phyloP scores from a whole-genome alignment of 2,329 filamentous ascomycete genomes.

The Xylariaceae sp. region DNA sequence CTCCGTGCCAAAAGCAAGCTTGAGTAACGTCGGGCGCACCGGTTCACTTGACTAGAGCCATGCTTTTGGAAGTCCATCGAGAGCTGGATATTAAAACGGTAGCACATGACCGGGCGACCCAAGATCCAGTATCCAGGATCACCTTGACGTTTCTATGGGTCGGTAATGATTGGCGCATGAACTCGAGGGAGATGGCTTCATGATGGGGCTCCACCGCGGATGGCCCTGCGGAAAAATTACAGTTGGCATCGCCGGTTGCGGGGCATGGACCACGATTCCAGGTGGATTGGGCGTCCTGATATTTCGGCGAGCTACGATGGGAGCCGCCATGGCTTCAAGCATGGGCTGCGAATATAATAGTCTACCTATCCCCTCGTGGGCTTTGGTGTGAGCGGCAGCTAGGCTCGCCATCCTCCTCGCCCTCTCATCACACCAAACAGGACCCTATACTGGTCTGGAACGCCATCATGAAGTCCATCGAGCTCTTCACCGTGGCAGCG shows the following conservation, averaged over 20 bases:
- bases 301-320: not conserved
- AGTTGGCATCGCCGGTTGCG: not conserved
- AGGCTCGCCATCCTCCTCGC: not conserved
- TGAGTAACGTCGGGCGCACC: not conserved
- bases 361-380: not conserved
- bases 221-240: not conserved
- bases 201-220: not conserved
- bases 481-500: not conserved
- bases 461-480: not conserved
- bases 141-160: not conserved
- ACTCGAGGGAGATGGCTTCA: not conserved
- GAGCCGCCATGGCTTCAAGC: not conserved
- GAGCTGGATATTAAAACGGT: not conserved
- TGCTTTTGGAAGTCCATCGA: not conserved
- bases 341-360: not conserved
- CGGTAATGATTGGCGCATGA: not conserved
- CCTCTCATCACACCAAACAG: not conserved
- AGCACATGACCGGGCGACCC: not conserved
- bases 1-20: not conserved
- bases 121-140: not conserved
- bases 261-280: not conserved
- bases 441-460: too few relatives aligned
- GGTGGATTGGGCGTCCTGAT: not conserved
- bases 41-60: not conserved
- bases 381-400: not conserved